Evolutionary conservation across 1,284 basidiomycete genomes (phyloP), one percentile per base, ranked within the genome.

Genomic region (Ceratobasidium sp.): DNA sequence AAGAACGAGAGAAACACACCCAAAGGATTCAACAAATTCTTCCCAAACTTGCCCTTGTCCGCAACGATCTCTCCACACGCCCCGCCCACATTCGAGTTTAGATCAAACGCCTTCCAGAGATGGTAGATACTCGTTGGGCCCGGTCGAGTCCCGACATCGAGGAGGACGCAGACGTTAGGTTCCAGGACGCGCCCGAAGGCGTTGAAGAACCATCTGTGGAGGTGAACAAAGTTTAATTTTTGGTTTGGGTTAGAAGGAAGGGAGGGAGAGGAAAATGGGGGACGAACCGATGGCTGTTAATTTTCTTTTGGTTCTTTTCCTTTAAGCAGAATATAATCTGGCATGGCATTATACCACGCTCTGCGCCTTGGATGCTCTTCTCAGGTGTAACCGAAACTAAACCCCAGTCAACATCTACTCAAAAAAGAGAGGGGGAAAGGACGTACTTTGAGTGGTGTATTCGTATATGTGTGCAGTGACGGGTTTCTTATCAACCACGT

Each of bases 51-150:
- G 57, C 95, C 95, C 83, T 96, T 97, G 77, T 96, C 85, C 1
- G 96, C 95, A 31, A 97, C 94, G 71, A 98, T 97, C 85, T 98
- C 96, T n/a, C 96, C 96, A 80, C 96, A 98, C 4, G 97, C 97
- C 33, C 97, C 97, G 0, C 96, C 97, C 44, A 98, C 95, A 78
- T 97, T 97, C 33, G 93, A 94, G 83, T 98, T 96, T 83, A 96
- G 93, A 81, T 98, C 96, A 77, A 99, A 98, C 3, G 95, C 93
- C 83, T 98, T 98, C 97, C 97, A 98, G 11, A 99, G 85, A 80
- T 98, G 94, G 82, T 98, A 99, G 80, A 98, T 97, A 19, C 90
- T 91, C 56, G 91, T 94, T 8, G 92, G 90, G 1, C 94, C 94
- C 0, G 97, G 97, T 87, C 92, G 91, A 0, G 97, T 99, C 0